Conservation (phyloP, 2,329 filamentous ascomycete genomes). For the Neofusicoccum umdonicola region DNA sequence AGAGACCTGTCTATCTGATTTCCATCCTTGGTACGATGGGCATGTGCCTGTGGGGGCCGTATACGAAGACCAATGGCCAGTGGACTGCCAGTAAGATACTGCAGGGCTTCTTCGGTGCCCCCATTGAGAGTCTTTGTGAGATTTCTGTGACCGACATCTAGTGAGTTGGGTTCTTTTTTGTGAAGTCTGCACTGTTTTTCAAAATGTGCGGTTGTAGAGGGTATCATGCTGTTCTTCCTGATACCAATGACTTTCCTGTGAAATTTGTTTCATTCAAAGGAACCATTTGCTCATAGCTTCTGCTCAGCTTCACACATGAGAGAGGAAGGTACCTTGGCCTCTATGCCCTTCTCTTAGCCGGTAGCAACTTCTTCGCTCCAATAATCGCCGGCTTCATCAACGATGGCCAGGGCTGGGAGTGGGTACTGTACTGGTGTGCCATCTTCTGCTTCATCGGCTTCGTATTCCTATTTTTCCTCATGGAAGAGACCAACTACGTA, state of each 20-base stretch:
- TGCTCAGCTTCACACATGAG: slow-evolving; percentile 30
- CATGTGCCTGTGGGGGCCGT: slow-evolving; percentile 42
- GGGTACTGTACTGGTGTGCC: slow-evolving; percentile 51
- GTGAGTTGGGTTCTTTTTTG: neutral
- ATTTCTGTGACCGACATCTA: slow-evolving; percentile 45
- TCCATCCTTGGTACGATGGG: slow-evolving; percentile 39
- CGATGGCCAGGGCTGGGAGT: slow-evolving; percentile 35
- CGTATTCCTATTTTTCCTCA: slow-evolving; percentile 56
- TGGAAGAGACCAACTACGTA: slow-evolving; percentile 60
- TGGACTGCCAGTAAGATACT: slow-evolving; percentile 50
- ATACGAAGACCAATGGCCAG: slow-evolving; percentile 44
- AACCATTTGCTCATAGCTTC: neutral
- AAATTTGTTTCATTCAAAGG: neutral
- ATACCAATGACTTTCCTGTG: neutral
- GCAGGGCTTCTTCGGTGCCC: slow-evolving; percentile 48
- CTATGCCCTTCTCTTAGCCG: slow-evolving; percentile 33
- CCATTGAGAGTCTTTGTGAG: slow-evolving; percentile 51
- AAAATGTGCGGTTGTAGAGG: too few species aligned
- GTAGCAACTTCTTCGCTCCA: slow-evolving; percentile 38
- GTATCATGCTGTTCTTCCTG: too few species aligned
- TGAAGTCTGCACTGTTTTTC: too few species aligned
- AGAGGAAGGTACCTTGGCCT: slow-evolving; percentile 32
- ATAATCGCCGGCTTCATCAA: slow-evolving; percentile 37
- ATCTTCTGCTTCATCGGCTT: slow-evolving; percentile 52
- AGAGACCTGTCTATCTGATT: slow-evolving; percentile 48